A percentile compares a stretch with the other conserved stretches of the same genome.
These are phyloP conservation scores for Pichia sp. DNA, from an alignment of 1,139 yeast genomes.

Conservation along the genomic window DNA sequence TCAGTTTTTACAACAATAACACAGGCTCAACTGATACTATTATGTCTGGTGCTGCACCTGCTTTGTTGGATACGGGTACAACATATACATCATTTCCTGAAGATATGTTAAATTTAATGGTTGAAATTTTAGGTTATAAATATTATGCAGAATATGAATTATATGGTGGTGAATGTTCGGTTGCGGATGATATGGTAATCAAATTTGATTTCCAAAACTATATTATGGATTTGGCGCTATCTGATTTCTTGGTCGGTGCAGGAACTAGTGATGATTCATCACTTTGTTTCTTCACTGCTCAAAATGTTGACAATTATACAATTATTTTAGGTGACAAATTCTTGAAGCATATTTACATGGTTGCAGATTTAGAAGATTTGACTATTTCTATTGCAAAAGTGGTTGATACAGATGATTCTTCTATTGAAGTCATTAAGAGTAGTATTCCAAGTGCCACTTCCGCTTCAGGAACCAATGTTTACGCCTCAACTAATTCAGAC, in stretches of 20 bases:
- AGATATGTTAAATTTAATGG: constrained; percentile 32
- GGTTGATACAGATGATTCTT: constrained; percentile 22
- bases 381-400: constrained; percentile 62
- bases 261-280: constrained; percentile 2
- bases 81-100: constrained; percentile 48
- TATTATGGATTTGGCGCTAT: constrained; percentile 36
- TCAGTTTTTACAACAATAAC: constrained; percentile 8
- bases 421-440: constrained; percentile 9
- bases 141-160: constrained; percentile 20
- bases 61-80: constrained; percentile 62
- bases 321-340: constrained; percentile 63
- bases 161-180: constrained; percentile 29
- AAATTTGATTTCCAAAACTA: constrained; percentile 44
- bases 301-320: constrained; percentile 23
- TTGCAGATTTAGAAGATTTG: constrained; percentile 61
- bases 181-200: constrained; percentile 27
- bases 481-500: not conserved
- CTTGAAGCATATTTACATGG: constrained; percentile 66
- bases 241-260: constrained; percentile 25
- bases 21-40: constrained; percentile 22
- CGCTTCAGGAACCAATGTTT: not conserved
- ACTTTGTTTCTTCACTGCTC: constrained; percentile 9
- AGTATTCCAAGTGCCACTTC: constrained; percentile 14
- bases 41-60: constrained; percentile 33
- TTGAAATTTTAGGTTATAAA: constrained; percentile 30